Evolutionary conservation across 2,329 filamentous ascomycete genomes (phyloP).

Genomic region (Colletotrichum viniferum): DNA sequence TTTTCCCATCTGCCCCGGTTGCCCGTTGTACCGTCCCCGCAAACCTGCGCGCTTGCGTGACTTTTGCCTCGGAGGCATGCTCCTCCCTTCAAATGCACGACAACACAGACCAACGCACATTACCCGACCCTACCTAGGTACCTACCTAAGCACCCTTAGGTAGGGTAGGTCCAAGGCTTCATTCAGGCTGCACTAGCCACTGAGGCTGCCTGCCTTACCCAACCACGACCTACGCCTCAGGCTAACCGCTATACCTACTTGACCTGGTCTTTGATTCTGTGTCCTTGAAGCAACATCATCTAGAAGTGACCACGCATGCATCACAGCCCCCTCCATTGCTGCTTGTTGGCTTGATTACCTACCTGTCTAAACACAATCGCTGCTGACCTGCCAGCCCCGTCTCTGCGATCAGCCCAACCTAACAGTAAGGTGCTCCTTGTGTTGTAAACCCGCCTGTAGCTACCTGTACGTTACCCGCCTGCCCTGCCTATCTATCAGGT

Average conservation of each 20-base stretch:
- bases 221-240: background rate
- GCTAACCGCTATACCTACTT: background rate
- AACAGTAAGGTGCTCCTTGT: background rate
- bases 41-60: slow-evolving; percentile 37
- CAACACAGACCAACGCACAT: background rate
- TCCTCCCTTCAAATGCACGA: background rate
- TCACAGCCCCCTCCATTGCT: background rate
- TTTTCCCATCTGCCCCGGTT: background rate
- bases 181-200: background rate
- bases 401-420: background rate
- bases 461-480: background rate
- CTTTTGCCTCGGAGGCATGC: slow-evolving; percentile 27
- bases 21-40: slow-evolving; percentile 25
- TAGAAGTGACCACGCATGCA: background rate
- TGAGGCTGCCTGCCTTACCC: background rate
- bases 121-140: no score
- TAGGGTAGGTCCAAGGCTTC: background rate
- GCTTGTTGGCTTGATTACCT: background rate
- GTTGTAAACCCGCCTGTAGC: background rate
- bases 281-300: background rate
- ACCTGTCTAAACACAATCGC: background rate
- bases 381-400: background rate
- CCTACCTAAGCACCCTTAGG: no score
- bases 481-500: background rate
- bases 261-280: background rate